These are phyloP conservation scores for Scenedesmus sp. DNA, from an alignment of 163 green algal genomes.

Conservation along the genomic window DNA sequence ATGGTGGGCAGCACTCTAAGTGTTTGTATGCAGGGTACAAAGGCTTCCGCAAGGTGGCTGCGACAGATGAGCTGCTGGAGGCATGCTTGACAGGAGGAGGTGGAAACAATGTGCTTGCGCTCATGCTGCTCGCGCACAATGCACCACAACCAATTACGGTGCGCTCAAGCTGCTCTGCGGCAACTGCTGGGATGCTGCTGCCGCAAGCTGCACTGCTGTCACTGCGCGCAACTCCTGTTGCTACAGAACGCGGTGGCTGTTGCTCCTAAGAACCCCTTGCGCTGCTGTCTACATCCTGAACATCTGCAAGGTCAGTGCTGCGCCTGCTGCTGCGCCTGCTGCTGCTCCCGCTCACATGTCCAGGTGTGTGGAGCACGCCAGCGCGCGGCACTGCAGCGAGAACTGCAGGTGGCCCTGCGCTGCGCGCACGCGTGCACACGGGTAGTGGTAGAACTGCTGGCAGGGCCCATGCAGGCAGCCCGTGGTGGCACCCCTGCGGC, in stretches of 20 bases:
- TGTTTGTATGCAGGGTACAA: too few species aligned
- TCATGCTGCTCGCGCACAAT: too few species aligned
- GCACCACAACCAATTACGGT: background rate
- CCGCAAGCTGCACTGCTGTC: background rate
- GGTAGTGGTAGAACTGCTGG: slow-evolving; percentile 52
- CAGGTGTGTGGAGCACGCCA: slow-evolving; percentile 37
- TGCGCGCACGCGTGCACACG: slow-evolving; percentile 41
- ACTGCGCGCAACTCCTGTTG: background rate
- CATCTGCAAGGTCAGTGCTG: background rate
- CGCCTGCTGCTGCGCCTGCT: background rate
- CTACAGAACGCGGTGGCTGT: background rate
- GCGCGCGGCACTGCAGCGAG: background rate
- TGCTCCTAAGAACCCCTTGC: background rate
- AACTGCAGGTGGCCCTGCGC: slow-evolving; percentile 34
- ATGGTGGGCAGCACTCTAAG: too few species aligned
- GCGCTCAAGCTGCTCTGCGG: background rate
- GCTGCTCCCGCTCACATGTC: slow-evolving; percentile 24
- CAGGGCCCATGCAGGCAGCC: slow-evolving; percentile 50
- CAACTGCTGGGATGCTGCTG: background rate
- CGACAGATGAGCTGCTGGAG: too few species aligned
- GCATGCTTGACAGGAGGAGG: too few species aligned
- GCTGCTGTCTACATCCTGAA: background rate
- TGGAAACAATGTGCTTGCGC: too few species aligned
- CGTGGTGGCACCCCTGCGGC: slow-evolving; percentile 39
- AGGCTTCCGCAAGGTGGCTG: too few species aligned